These are phyloP conservation scores for Mucor lusitanicus DNA, from an alignment of 371 early-diverging fungal species.

Conservation along the genomic window DNA sequence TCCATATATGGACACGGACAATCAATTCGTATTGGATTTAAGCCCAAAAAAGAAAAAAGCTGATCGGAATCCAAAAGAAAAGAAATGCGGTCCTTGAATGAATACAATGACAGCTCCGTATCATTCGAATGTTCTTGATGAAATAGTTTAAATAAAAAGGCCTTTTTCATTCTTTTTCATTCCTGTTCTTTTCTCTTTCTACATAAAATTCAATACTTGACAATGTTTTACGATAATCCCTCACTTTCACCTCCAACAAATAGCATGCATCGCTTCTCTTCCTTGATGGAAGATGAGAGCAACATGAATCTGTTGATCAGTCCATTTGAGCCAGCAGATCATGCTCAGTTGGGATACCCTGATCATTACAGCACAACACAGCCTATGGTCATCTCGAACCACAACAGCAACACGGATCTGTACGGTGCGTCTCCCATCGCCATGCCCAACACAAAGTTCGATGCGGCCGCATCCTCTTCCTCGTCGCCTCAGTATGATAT, in stretches of 20 bases:
- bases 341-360: not conserved
- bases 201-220: not conserved
- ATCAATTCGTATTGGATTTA: not conserved
- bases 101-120: not conserved
- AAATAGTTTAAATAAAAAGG: not conserved
- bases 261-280: not conserved
- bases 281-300: not conserved
- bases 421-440: not conserved
- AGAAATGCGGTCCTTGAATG: not conserved
- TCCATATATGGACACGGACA: not conserved
- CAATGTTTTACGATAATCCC: not conserved
- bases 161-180: not conserved
- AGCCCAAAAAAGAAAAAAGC: not conserved
- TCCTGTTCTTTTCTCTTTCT: not conserved
- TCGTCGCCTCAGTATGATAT: conserved; percentile 11
- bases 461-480: not conserved
- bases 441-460: not conserved
- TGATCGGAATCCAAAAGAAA: not conserved
- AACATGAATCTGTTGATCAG: conserved; percentile 19
- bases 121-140: not conserved
- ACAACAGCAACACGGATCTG: not conserved
- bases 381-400: not conserved
- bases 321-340: conserved; percentile 14
- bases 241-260: not conserved
- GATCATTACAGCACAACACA: not conserved